Evolutionary conservation across 768 basidiomycete genomes (phyloP), one percentile per base, ranked within the genome.

Genomic region (Pleurotus platypus): DNA sequence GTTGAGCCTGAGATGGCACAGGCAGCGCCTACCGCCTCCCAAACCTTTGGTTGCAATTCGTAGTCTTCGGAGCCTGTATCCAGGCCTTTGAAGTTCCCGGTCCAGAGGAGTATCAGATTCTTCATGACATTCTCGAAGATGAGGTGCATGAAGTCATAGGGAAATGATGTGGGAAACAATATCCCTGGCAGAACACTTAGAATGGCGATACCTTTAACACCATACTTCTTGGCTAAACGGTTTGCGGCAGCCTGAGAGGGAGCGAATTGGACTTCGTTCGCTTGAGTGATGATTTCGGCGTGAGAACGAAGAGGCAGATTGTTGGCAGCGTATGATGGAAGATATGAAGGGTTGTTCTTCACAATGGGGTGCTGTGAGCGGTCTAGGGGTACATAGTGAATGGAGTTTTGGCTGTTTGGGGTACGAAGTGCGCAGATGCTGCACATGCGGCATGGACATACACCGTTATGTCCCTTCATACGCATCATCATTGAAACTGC

Each of bases 131-230:
- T 82, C 58, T 78, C 77, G 60, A 64, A 75, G 18, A 81, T 66
- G 0, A 78, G 67, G 53, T 83, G 79, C 75, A 82, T 80, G 64
- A 79, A 78, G 50, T 82, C 78, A 57, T 74, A 73, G 0, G 78
- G 78, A 16, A 78, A 75, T 9, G 74, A 75, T 3, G 18, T 0
- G 0, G 79, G 73, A 60, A 78, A 74, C 4, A 63, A 63, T 16
- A 78, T 57, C 0, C 70, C 75, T 1, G 61, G 51, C 1, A 78
- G 66, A 13, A 26, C 12, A 6, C 58, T 57, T 18, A 78, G 70
- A 0, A 74, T 35, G 3, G 77, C 61, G 13, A 65, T 35, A 4
- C 69, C 70, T 24, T 72, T 72, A 56, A 76, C 69, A 4, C 77
- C 74, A 45, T 59, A 70, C 16, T 57, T 13, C 49, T 66, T 73